Base-by-base conservation (phyloP, 495 filamentous ascomycete genomes). In the Neurospora sp. region DNA sequence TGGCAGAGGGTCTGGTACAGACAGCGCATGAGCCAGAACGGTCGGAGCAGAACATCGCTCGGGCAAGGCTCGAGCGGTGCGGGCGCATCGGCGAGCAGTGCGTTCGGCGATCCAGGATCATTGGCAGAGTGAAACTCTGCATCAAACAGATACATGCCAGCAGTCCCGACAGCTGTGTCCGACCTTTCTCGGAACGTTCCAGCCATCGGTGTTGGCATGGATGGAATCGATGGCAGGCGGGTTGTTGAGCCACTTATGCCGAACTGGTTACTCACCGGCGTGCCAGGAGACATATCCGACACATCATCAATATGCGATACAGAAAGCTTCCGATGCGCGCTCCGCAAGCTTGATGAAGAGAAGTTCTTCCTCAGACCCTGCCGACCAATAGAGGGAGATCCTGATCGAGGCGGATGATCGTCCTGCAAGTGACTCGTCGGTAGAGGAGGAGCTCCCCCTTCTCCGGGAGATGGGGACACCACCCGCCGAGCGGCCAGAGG, bases 1-100 rank as follows among this genome's bases (percentile, higher is more conserved):
- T 98, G 94, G 27, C 91, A 90, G 39, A 98, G 89, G 3, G 94
- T 97, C 78, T 98, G 94, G 80, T 95, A 97, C 27, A 99, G 85
- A 71, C 91, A 91, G 71, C 96, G 88, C 91, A 99, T 95, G 20
- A 98, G 88, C 96, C 96, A 98, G 82, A 97, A 98, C 4, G 96
- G 96, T 16, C 96, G 90, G 1, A 97, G 87, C 69, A 97, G 87
- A 72, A 90, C 88, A 14, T 96, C 94, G 72, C 90, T 91, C 4
- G 96, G 96, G 78, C 96, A 99, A 18, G 96, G 93, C 76, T 99
- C 96, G 16, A 99, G 86, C 1, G 94, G 90, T 7, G 89, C 84
- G 27, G 95, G 95, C 16, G 85, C 86, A 69, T 85, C 84, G 2
- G 78, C 70, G 37, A 79, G 77, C 42, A 86, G 81, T 8, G 86